Base-by-base conservation (phyloP, 1,139 yeast species). In the Pichia inconspicua region DNA sequence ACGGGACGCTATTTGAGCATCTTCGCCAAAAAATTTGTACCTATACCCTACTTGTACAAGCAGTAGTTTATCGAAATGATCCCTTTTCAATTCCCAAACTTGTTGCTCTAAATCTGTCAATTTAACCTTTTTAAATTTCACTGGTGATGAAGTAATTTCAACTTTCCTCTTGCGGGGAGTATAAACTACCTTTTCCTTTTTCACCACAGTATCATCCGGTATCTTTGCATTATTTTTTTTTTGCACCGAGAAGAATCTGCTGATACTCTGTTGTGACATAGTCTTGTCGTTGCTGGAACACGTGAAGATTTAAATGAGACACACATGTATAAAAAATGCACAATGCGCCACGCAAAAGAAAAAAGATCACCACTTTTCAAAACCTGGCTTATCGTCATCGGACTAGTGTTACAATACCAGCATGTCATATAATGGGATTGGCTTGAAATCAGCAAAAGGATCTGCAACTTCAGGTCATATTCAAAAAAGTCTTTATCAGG, bases 41-140 rank as follows among this genome's bases (percentile, higher is more conserved):
- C 88, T 88, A 66, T 92, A 92, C 0, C 98, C 98, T 9, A 86
- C 94, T 61, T 92, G 94, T 25, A 92, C 74, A 0, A 92, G 80
- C 8, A 92, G 69, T 1, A 92, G 58, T 43, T 86, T 84, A 53
- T 87, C 95, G 44, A 65, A 62, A 60, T 90, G 70, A 2, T 66
- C 62, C 5, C 65, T 58, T 58, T 88, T 88, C 45, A 92, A 67
- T 5, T 78, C 81, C 25, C 80, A 67, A 50, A 82, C 80, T 62
- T 90, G 97, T 51, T 75, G 75, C 56, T 89, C 97, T 44, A 89
- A 67, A 0, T 97, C 96, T 0, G 96, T 90, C 45, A 80, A 63
- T 42, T 46, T 50, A 9, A 31, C 22, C 15, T 43, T 44, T 43
- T 49, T 40, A 17, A 19, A 10, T 17, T 25, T 32, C 22, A 10